These are phyloP conservation scores for Fraxinus nigra DNA, from an alignment of 305 asterid species.

Conservation along the genomic window DNA sequence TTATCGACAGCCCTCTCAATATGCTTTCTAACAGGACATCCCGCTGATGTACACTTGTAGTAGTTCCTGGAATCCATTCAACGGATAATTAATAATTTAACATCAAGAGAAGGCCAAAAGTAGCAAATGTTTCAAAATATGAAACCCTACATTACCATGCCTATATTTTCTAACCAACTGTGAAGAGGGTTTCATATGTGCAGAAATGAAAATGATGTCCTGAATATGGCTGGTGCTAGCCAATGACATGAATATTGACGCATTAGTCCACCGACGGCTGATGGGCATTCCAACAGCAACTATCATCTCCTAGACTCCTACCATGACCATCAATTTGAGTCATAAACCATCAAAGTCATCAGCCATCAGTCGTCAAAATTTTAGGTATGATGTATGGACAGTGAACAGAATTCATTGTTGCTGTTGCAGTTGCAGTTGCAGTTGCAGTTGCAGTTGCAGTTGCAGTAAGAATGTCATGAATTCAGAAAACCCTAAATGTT, in stretches of 20 bases:
- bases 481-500: neutral
- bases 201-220: neutral
- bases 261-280: neutral
- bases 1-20: slow-evolving; percentile 67
- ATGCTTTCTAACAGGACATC: slow-evolving; percentile 88
- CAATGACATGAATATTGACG: neutral
- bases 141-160: neutral
- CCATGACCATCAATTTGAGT: neutral
- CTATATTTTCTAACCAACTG: neutral
- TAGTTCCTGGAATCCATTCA: slow-evolving; percentile 63
- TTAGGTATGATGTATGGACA: neutral
- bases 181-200: neutral
- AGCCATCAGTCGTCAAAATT: neutral
- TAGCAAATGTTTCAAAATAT: neutral
- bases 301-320: neutral
- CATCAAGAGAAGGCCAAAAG: slow-evolving; percentile 13
- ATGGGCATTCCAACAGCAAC: neutral
- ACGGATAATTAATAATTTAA: neutral
- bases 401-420: neutral
- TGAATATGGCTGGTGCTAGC: neutral
- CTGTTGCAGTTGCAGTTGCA: too few relatives aligned
- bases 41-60: slow-evolving; percentile 86
- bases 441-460: neutral
- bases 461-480: neutral
- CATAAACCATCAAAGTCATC: neutral